Conservation (phyloP, 2,329 filamentous ascomycete genomes). For the Ophiocordyceps camponoti-saundersi region DNA sequence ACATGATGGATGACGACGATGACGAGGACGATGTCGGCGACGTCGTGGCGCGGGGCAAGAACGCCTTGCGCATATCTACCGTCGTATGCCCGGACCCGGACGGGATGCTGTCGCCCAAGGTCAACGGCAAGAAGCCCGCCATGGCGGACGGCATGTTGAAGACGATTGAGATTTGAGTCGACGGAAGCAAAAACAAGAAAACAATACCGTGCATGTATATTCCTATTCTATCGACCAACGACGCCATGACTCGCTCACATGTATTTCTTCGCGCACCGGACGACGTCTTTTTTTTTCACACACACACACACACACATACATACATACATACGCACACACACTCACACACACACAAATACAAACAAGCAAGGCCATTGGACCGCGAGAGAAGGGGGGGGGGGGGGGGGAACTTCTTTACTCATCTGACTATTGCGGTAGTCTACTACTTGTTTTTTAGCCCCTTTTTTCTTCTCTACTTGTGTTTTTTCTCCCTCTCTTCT, state of each 20-base stretch:
- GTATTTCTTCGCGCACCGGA: not conserved
- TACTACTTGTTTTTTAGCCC: not conserved
- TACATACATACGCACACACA: too few species aligned
- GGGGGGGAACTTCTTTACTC: too few species aligned
- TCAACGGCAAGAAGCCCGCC: conserved; percentile 26
- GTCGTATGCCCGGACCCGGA: conserved; percentile 22
- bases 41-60: conserved; percentile 7
- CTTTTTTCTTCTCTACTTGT: not conserved
- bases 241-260: conserved; percentile 6
- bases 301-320: too few species aligned
- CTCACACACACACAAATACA: too few species aligned
- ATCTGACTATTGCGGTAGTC: not conserved
- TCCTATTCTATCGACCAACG: conserved; percentile 3
- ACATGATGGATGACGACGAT: conserved; percentile 28
- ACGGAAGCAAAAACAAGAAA: too few species aligned
- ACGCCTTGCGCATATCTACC: conserved; percentile 10
- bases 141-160: conserved; percentile 37
- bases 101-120: conserved; percentile 15
- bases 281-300: too few species aligned
- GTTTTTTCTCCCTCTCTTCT: not conserved
- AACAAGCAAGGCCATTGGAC: too few species aligned
- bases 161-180: conserved; percentile 39
- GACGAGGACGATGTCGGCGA: too few species aligned
- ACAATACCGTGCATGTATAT: not conserved
- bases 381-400: too few species aligned